Conservation (phyloP, 371 early-diverging fungal genomes). For the Synchytrium microbalum region DNA sequence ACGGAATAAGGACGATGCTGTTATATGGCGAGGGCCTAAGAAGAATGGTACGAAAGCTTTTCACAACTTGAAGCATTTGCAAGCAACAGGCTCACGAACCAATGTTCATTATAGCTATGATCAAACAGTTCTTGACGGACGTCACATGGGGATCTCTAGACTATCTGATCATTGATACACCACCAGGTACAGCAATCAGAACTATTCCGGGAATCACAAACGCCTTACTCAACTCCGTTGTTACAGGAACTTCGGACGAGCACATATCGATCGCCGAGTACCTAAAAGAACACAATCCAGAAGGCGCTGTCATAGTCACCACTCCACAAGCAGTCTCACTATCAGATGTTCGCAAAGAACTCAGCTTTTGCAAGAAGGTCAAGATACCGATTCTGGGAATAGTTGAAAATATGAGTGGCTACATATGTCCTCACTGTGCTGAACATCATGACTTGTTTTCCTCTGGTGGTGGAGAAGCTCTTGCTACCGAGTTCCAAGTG, state of each 20-base stretch:
- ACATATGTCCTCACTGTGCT: conserved; percentile 89
- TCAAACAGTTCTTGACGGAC: conserved; percentile 95
- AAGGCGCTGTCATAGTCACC: conserved; percentile 92
- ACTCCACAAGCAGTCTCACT: conserved; percentile 90
- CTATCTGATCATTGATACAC: conserved; percentile 92
- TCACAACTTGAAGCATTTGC: too few relatives aligned
- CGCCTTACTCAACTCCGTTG: neutral
- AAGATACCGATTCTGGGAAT: conserved; percentile 86
- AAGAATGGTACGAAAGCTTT: conserved; percentile 66
- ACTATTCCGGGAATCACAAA: too few relatives aligned
- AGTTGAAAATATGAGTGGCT: conserved; percentile 98
- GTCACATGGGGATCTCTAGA: conserved; percentile 93
- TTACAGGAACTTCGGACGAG: conserved; percentile 82
- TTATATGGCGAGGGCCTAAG: conserved; percentile 99
- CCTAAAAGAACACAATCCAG: conserved; percentile 60
- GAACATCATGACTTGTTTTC: conserved; percentile 90
- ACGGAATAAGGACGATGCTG: conserved; percentile 79
- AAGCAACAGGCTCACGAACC: neutral
- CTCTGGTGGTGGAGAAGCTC: conserved; percentile 82
- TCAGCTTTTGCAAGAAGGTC: conserved; percentile 92
- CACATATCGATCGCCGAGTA: conserved; percentile 83
- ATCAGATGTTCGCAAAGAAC: conserved; percentile 92
- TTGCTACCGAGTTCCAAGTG: conserved; percentile 72
- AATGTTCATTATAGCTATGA: conserved; percentile 40
- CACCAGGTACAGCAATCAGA: conserved; percentile 90